phyloP scores from a whole-genome alignment of 1,284 basidiomycete species.

The Ganoderma resinaceum region DNA sequence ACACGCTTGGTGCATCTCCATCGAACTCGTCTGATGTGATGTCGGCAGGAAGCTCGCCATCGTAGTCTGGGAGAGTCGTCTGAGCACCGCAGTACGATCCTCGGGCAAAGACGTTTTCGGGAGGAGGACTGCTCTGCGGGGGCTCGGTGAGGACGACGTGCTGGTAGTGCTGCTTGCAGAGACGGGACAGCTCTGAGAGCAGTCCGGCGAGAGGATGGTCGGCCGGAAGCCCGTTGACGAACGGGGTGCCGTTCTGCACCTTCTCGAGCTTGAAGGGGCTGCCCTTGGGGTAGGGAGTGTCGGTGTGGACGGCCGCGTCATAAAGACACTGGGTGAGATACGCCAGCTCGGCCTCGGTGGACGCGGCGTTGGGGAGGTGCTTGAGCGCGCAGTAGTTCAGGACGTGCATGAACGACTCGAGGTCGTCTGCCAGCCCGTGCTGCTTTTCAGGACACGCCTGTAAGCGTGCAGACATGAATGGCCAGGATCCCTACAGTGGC shows the following conservation, averaged over 20 bases:
- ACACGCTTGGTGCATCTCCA: background rate
- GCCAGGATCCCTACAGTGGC: constrained; percentile 10
- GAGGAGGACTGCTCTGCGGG: background rate
- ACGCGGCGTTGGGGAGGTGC: constrained; percentile 8
- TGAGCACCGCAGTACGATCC: background rate
- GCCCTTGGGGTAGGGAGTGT: background rate
- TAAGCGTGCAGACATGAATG: constrained; percentile 14
- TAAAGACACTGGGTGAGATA: background rate
- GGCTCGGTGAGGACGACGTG: background rate
- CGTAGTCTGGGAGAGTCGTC: background rate
- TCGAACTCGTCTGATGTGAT: background rate
- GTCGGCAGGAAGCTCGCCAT: background rate
- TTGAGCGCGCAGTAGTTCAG: constrained; percentile 9
- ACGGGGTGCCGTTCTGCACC: constrained; percentile 6
- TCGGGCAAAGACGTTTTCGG: background rate
- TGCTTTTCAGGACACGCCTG: background rate
- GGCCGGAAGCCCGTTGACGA: constrained; percentile 5
- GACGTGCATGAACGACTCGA: constrained; percentile 17
- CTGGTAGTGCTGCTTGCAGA: background rate
- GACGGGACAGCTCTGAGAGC: background rate
- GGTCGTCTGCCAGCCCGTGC: constrained; percentile 15
- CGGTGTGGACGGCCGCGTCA: background rate
- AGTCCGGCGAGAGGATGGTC: background rate
- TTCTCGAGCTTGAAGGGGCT: constrained; percentile 7
- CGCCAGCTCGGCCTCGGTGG: background rate